Evolutionary conservation across 257 asterid species (phyloP).

Genomic region (Avicennia marina): DNA sequence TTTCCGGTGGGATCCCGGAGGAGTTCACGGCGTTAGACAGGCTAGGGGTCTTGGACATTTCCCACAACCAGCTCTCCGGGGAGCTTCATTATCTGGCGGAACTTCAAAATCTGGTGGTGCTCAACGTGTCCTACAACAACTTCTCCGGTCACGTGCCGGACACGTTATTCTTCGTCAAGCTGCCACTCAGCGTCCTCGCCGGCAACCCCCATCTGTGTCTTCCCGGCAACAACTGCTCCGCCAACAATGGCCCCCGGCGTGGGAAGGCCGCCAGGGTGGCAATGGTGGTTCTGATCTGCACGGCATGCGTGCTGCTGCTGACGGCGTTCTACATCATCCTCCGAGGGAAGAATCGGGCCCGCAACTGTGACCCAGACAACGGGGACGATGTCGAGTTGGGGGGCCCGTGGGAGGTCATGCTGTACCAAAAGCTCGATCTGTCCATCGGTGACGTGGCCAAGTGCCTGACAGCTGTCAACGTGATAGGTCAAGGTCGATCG

Average conservation of each 20-base stretch:
- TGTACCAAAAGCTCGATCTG: conserved; percentile 66
- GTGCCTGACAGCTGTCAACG: conserved; percentile 39
- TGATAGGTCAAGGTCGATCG: conserved; percentile 64
- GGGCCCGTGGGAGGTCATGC: conserved; percentile 78
- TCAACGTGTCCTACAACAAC: conserved; percentile 65
- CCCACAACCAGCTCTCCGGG: conserved; percentile 76
- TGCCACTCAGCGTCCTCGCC: conserved; percentile 54
- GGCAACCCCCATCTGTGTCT: conserved; percentile 56
- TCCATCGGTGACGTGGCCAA: conserved; percentile 49
- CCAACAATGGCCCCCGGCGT: conserved; percentile 20
- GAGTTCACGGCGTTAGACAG: conserved; percentile 55
- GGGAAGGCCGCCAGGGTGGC: conserved; percentile 60
- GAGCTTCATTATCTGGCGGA: conserved; percentile 49
- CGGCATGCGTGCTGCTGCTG: conserved; percentile 46
- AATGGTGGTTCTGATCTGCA: conserved; percentile 60
- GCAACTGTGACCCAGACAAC: conserved; percentile 20
- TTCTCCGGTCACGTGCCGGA: conserved; percentile 75
- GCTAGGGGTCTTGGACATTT: conserved; percentile 67
- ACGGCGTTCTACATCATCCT: conserved; percentile 62
- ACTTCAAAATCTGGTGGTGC: conserved; percentile 66
- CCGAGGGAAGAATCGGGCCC: conserved; percentile 38
- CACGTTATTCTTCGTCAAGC: conserved; percentile 57
- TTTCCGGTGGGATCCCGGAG: conserved; percentile 59
- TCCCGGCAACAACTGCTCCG: conserved; percentile 46
- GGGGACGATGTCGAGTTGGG: conserved; percentile 52